phyloP scores from a whole-genome alignment of 345 rosid genomes.

The Citrus maxima region DNA sequence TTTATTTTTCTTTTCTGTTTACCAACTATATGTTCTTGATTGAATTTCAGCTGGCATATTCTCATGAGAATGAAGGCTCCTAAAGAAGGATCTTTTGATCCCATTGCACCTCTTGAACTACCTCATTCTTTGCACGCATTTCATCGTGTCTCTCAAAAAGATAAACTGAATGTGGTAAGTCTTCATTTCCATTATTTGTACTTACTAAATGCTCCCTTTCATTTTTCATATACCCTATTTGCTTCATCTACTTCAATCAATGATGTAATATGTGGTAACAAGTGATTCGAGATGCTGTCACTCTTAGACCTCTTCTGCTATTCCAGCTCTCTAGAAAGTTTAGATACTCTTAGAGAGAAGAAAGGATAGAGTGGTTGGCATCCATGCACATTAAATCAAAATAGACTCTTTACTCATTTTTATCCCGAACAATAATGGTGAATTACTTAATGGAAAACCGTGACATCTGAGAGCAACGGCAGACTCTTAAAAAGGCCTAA shows the following conservation, averaged over 20 bases:
- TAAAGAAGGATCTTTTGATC: conserved; percentile 57
- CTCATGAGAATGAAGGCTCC: conserved; percentile 57
- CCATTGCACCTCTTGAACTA: conserved; percentile 63
- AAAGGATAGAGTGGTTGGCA: not conserved
- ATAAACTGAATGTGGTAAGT: conserved; percentile 44
- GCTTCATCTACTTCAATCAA: not conserved
- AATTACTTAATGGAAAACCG: not conserved
- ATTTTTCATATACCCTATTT: not conserved
- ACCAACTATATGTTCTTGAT: not conserved
- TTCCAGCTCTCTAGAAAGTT: not conserved
- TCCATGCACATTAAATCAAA: not conserved
- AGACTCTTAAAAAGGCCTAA: not conserved
- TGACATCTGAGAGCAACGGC: not conserved
- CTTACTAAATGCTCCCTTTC: not conserved
- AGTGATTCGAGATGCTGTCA: not conserved
- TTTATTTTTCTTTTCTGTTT: not conserved
- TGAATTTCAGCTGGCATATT: conserved; percentile 62
- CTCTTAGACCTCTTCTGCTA: not conserved
- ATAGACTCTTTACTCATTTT: not conserved
- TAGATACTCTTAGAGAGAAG: not conserved
- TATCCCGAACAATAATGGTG: not conserved
- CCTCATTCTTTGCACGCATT: conserved; percentile 76
- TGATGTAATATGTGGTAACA: not conserved
- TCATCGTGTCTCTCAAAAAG: conserved; percentile 53
- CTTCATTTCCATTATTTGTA: not conserved